phyloP scores from a whole-genome alignment of 2,329 filamentous ascomycete species.

The Dichotomopilus funicola region DNA sequence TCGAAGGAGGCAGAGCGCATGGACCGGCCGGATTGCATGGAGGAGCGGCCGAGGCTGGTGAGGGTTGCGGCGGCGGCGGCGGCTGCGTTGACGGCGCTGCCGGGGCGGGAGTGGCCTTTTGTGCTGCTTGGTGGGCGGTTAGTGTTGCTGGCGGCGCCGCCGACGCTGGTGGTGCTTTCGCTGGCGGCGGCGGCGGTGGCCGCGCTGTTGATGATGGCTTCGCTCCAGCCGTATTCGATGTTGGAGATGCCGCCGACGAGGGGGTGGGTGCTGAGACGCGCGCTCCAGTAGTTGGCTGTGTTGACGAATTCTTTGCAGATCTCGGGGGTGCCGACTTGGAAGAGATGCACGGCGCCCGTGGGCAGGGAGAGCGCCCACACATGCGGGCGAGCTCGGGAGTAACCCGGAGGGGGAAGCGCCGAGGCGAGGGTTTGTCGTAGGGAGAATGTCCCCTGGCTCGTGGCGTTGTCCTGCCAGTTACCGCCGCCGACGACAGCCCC shows the following conservation, averaged over 20 bases:
- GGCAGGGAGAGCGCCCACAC: slow-evolving; percentile 93
- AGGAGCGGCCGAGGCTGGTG: slow-evolving; percentile 25
- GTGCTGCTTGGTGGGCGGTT: slow-evolving; percentile 27
- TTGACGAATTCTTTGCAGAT: slow-evolving; percentile 92
- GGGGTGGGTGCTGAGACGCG: slow-evolving; percentile 86
- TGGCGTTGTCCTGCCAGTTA: slow-evolving; percentile 97
- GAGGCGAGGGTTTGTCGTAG: slow-evolving; percentile 90
- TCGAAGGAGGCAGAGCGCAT: slow-evolving; percentile 56
- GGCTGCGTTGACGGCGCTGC: slow-evolving; percentile 39
- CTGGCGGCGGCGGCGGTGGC: slow-evolving; percentile 39
- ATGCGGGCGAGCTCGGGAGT: slow-evolving; percentile 81
- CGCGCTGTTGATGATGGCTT: slow-evolving; percentile 64
- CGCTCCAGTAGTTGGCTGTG: slow-evolving; percentile 97
- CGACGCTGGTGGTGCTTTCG: slow-evolving; percentile 23
- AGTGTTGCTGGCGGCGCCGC: slow-evolving; percentile 19
- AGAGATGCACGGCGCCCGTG: slow-evolving; percentile 91
- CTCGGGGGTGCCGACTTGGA: slow-evolving; percentile 92
- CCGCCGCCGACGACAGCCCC: slow-evolving; percentile 78
- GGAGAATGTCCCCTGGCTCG: slow-evolving; percentile 78
- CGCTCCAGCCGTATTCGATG: slow-evolving; percentile 95
- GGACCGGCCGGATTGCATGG: slow-evolving; percentile 40
- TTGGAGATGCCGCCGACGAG: slow-evolving; percentile 90
- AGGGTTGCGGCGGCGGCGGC: slow-evolving; percentile 8
- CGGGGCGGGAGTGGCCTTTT: slow-evolving; percentile 39
- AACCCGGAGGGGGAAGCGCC: slow-evolving; percentile 80